A percentile compares a stretch with the other conserved stretches of the same genome.
Evolutionary conservation across 257 asterid genomes (phyloP).

Genomic region (Thymus mandschuricus): DNA sequence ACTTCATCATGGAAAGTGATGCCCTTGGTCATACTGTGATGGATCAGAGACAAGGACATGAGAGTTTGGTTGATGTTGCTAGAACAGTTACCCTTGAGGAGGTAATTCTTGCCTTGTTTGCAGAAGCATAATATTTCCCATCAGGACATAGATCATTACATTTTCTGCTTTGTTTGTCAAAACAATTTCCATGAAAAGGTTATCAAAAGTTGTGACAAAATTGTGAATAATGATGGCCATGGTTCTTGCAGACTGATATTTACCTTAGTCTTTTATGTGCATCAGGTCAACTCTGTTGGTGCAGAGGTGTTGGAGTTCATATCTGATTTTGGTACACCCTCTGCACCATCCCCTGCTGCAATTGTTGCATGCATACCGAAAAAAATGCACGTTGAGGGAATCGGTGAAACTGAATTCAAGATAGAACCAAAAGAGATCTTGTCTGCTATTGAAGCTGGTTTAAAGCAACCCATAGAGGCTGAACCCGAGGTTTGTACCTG

Average conservation of each 20-base stretch:
- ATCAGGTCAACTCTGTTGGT: conserved; percentile 89
- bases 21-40: conserved; percentile 94
- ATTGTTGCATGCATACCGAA: conserved; percentile 96
- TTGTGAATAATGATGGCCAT: conserved; percentile 23
- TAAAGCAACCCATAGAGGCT: conserved; percentile 87
- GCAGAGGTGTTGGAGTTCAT: conserved; percentile 92
- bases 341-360: conserved; percentile 96
- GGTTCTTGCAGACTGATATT: conserved; percentile 23
- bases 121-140: conserved; percentile 23
- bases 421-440: conserved; percentile 78
- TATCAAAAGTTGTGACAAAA: conserved; percentile 5
- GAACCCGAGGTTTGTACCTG: conserved; percentile 84
- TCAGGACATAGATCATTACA: conserved; percentile 8
- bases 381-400: conserved; percentile 79
- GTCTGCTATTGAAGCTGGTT: conserved; percentile 84
- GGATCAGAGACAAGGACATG: conserved; percentile 99
- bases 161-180: conserved; percentile 4
- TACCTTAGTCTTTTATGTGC: conserved; percentile 28
- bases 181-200: background rate
- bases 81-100: conserved; percentile 95
- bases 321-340: conserved; percentile 90
- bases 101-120: conserved; percentile 49
- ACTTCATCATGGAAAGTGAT: conserved; percentile 96
- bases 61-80: conserved; percentile 86
- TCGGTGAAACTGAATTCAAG: conserved; percentile 88